These are phyloP conservation scores for Podospora australis DNA, from an alignment of 495 filamentous ascomycete species.

Conservation along the genomic window DNA sequence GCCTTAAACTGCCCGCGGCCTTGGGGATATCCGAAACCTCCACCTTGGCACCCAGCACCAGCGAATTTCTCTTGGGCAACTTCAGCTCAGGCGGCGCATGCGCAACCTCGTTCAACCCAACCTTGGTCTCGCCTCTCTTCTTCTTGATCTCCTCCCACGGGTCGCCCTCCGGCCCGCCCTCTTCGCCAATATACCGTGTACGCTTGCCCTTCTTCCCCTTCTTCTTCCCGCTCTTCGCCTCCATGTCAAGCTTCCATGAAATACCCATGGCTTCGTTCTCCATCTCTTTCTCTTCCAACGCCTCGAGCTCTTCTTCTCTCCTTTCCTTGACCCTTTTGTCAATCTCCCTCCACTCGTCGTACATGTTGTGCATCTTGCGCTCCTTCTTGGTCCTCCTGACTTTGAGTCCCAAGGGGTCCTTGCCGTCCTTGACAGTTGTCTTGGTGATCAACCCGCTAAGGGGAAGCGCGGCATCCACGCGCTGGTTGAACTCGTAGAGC, in stretches of 20 bases:
- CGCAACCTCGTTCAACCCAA: conserved; percentile 69
- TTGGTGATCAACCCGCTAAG: conserved; percentile 57
- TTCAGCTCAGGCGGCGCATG: conserved; percentile 73
- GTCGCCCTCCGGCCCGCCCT: conserved; percentile 48
- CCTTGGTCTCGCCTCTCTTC: conserved; percentile 51
- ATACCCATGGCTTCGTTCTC: conserved; percentile 51
- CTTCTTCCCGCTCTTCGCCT: conserved; percentile 30
- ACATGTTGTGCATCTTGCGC: conserved; percentile 72
- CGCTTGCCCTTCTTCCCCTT: conserved; percentile 51
- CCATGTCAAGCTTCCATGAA: conserved; percentile 47
- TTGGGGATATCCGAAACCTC: conserved; percentile 70
- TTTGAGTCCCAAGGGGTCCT: conserved; percentile 49
- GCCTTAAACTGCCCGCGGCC: conserved; percentile 68
- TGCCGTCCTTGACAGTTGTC: conserved; percentile 33
- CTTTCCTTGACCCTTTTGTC: conserved; percentile 49
- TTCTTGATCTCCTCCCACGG: conserved; percentile 71
- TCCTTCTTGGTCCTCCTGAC: conserved; percentile 67
- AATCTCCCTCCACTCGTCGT: conserved; percentile 72
- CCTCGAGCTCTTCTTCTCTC: conserved; percentile 52
- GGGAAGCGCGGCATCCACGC: conserved; percentile 82
- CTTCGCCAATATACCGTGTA: conserved; percentile 35
- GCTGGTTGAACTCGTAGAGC: conserved; percentile 72
- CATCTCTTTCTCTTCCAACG: conserved; percentile 60
- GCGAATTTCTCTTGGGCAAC: conserved; percentile 59
- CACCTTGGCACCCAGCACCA: conserved; percentile 63